Conservation (phyloP, 208 protist genomes). For the Trypanosoma avium region DNA sequence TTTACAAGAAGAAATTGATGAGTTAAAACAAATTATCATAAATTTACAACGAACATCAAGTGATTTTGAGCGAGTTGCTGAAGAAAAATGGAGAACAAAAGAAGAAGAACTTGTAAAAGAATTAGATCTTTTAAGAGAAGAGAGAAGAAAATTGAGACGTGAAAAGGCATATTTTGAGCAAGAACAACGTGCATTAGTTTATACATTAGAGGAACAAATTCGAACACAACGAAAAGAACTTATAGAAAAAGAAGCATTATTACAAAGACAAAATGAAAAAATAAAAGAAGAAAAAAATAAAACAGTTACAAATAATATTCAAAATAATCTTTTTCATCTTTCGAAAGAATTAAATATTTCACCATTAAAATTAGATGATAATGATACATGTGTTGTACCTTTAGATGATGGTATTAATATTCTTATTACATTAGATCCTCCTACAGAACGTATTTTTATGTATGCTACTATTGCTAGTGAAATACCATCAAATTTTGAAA, state of each 20-base stretch:
- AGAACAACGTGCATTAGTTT: constrained; percentile 36
- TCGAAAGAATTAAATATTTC: constrained; percentile 26
- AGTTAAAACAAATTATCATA: no score
- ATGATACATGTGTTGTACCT: constrained; percentile 66
- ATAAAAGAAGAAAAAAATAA: constrained; percentile 18
- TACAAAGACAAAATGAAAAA: constrained; percentile 9
- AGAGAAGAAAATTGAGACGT: constrained; percentile 32
- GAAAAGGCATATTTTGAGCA: constrained; percentile 30
- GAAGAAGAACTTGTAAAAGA: constrained; percentile 64
- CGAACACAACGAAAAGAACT: constrained; percentile 14
- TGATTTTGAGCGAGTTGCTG: constrained; percentile 26
- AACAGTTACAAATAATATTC: constrained; percentile 13
- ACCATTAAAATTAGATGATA: constrained; percentile 47
- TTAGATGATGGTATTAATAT: constrained; percentile 24
- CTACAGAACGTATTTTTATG: constrained; percentile 65
- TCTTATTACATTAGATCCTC: constrained; percentile 73
- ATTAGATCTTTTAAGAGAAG: constrained; percentile 56
- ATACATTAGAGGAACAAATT: constrained; percentile 39
- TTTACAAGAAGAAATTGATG: constrained; percentile 32
- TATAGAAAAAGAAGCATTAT: constrained; percentile 3
- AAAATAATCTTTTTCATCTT: constrained; percentile 31
- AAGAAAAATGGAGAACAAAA: constrained; percentile 40
- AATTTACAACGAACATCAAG: no score
- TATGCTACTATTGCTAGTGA: constrained; percentile 72
- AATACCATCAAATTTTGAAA: constrained; percentile 37